Evolutionary conservation across 257 asterid genomes (phyloP), one percentile per base, ranked within the genome.

Genomic region (Lantana camara): DNA sequence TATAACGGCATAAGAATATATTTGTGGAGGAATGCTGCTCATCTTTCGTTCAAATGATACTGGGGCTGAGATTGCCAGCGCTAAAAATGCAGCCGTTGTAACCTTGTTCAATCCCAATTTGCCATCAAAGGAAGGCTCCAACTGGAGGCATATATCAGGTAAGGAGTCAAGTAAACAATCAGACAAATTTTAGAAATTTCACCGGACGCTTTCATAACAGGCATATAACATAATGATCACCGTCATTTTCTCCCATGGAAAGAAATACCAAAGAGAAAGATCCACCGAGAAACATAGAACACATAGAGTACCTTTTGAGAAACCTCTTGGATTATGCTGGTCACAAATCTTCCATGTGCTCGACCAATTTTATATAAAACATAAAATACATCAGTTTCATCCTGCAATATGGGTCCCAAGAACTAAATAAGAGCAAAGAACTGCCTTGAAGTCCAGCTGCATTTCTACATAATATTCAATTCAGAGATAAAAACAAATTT

Each of bases 1-100:
- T 5, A 91, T 78, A 58, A 82, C 95, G 3, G 97, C 99, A 72
- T 85, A 94, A 52, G 99, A 94, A 77, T 71, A 94, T 38, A 85
- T 62, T 69, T 70, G 77, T 11, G 97, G 85, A 27, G 91, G 95
- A 77, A 94, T 66, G 54, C 86, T 82, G 89, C 93, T 82, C 71
- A 72, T 75, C 23, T 50, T 54, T 50, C 60, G 73, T 73, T 88
- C 91, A 57, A 76, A 21, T 29, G 95, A 94, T 15, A 94, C 86
- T 19, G 99, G 97, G 53, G 95, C 91, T 45, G 97, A 88, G 71
- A 80, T 79, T 64, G 95, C 89, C 62, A 94, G 73, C 69, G 81
- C 88, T 59, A 94, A 67, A 23, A 84, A 74, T 57, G 95, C 87
- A 70, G 83, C 78, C 21, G 81, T 73, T 65, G 85, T 83, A 4